phyloP scores from a whole-genome alignment of 2,329 filamentous ascomycete genomes.

The Colletotrichum tropicicola region DNA sequence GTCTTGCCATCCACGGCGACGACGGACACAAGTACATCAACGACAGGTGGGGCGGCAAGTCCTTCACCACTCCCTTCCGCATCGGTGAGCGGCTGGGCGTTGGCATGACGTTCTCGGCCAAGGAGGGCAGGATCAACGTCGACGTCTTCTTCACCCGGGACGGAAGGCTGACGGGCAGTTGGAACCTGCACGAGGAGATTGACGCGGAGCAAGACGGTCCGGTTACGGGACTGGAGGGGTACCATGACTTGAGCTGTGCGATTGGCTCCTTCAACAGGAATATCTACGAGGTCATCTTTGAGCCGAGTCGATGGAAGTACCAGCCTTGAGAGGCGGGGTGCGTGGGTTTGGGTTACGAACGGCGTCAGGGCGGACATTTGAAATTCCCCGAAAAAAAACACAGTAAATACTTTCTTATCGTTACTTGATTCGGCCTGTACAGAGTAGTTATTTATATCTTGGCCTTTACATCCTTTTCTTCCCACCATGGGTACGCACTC shows the following conservation, averaged over 20 bases:
- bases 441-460: conserved; percentile 31
- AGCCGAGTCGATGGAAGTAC: conserved; percentile 67
- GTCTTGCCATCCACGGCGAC: conserved; percentile 80
- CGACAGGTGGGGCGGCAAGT: conserved; percentile 76
- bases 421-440: neutral
- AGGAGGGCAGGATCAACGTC: conserved; percentile 52
- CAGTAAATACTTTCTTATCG: neutral
- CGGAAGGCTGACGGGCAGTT: conserved; percentile 66
- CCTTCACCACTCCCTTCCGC: conserved; percentile 72
- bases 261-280: conserved; percentile 77
- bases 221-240: conserved; percentile 74
- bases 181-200: conserved; percentile 80
- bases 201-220: conserved; percentile 70
- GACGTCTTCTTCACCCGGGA: conserved; percentile 77
- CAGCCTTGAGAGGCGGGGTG: conserved; percentile 10
- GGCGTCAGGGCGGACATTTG: neutral
- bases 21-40: conserved; percentile 82
- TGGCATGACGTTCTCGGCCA: conserved; percentile 69
- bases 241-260: conserved; percentile 75
- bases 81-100: conserved; percentile 74
- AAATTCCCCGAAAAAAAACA: neutral
- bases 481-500: conserved; percentile 74
- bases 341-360: neutral
- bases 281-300: conserved; percentile 73
- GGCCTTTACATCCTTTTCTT: conserved; percentile 48